phyloP scores from a whole-genome alignment of 768 basidiomycete species.

The Kwoniella dendrophila region DNA sequence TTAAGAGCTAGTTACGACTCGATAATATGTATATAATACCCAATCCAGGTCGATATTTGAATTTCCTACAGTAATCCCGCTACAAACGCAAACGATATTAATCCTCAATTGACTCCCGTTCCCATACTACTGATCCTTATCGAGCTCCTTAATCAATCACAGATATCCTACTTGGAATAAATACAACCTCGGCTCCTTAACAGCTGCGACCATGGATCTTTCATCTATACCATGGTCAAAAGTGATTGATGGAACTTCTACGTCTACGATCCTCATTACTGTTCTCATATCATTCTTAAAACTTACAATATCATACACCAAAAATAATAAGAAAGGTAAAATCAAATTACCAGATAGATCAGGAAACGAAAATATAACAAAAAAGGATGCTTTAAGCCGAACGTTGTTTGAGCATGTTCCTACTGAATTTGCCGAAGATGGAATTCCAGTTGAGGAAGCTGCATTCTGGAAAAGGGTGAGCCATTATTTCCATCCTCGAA shows the following conservation, averaged over 20 bases:
- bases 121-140: too few species aligned
- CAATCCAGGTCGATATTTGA: too few species aligned
- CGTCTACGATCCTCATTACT: background rate
- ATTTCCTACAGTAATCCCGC: too few species aligned
- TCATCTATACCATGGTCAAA: conserved; percentile 5
- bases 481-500: background rate
- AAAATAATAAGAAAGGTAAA: background rate
- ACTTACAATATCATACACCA: background rate
- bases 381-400: conserved; percentile 3
- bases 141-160: too few species aligned
- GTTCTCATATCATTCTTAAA: background rate
- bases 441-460: conserved; percentile 23
- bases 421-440: conserved; percentile 12
- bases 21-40: too few species aligned
- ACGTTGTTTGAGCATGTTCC: conserved; percentile 1
- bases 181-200: background rate
- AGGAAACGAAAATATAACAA: background rate
- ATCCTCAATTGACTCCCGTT: too few species aligned
- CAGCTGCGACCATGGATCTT: too few species aligned
- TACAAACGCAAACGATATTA: too few species aligned
- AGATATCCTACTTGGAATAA: background rate
- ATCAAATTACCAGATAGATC: conserved; percentile 6
- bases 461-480: conserved; percentile 32
- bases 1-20: too few species aligned
- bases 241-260: background rate